Percentiles rank a stretch among this genome's conserved stretches.
Conservation (phyloP, 2,329 filamentous ascomycete species). For the Trichoderma breve region DNA sequence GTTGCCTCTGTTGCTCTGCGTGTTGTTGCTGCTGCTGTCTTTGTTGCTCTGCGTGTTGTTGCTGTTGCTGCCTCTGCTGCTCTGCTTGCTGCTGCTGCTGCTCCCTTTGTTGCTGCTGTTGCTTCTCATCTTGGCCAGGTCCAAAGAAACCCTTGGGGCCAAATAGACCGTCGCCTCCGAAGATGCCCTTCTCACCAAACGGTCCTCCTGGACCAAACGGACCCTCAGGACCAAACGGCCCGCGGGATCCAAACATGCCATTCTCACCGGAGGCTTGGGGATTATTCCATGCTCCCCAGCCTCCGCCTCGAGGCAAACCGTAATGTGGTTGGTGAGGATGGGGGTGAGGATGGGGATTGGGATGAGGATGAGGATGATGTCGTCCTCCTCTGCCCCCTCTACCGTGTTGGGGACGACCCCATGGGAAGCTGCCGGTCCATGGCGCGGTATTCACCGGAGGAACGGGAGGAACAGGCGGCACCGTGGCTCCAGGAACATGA, state of each 20-base stretch:
- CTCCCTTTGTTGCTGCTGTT: background rate
- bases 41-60: background rate
- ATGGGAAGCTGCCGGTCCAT: conserved; percentile 5
- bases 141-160: conserved; percentile 4
- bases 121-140: background rate
- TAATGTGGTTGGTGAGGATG: background rate
- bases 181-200: conserved; percentile 9
- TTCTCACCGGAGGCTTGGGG: background rate
- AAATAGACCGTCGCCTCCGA: background rate
- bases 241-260: conserved; percentile 19
- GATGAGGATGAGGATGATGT: background rate
- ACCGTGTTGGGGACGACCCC: conserved; percentile 10
- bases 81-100: background rate
- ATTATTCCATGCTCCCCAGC: background rate
- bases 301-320: conserved; percentile 16
- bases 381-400: conserved; percentile 17
- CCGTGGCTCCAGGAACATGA: background rate
- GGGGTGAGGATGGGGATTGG: background rate
- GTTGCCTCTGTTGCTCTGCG: background rate
- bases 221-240: conserved; percentile 17
- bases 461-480: background rate
- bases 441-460: background rate
- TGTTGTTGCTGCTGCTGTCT: background rate
- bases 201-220: conserved; percentile 21
- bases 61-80: background rate